Percentiles rank a stretch among this genome's conserved stretches.
Evolutionary conservation across 306 rosid species (phyloP).

Genomic region (Pueraria montana): DNA sequence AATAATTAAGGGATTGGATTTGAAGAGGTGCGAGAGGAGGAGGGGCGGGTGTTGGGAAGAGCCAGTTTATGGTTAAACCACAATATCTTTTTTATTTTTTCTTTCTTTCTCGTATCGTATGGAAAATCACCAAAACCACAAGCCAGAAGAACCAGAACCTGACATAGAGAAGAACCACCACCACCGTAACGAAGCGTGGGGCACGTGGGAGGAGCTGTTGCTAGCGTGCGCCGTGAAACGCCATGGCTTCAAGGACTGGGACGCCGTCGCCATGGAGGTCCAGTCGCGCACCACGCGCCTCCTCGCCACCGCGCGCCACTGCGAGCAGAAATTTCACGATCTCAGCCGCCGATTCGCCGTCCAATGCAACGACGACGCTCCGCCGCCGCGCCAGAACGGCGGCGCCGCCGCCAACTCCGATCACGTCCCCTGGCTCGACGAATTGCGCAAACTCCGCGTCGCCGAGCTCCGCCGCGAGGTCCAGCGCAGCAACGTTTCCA

Average conservation of each 20-base stretch:
- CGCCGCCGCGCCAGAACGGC: conserved; percentile 45
- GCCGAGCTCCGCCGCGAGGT: conserved; percentile 80
- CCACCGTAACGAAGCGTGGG: conserved; percentile 59
- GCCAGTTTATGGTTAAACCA: conserved; percentile 56
- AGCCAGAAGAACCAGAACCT: conserved; percentile 23
- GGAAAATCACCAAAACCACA: conserved; percentile 57
- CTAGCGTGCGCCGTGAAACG: conserved; percentile 80
- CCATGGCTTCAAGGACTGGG: conserved; percentile 82
- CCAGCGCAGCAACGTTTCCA: conserved; percentile 72
- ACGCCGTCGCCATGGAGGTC: conserved; percentile 71
- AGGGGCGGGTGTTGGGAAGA: conserved; percentile 45
- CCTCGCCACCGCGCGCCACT: conserved; percentile 67
- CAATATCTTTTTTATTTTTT: background rate
- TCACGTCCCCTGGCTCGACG: conserved; percentile 74
- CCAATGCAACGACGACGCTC: conserved; percentile 50
- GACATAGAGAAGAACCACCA: conserved; percentile 29
- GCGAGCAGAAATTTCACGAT: conserved; percentile 69
- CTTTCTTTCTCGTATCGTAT: conserved; percentile 41
- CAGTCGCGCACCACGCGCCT: conserved; percentile 69
- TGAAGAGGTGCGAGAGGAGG: conserved; percentile 53
- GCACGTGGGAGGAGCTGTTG: conserved; percentile 83
- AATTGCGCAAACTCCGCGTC: conserved; percentile 73
- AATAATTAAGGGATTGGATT: conserved; percentile 42
- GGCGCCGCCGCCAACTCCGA: conserved; percentile 44
- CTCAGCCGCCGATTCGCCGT: conserved; percentile 70